Evolutionary conservation across 2,329 filamentous ascomycete genomes (phyloP), one percentile per base, ranked within the genome.

Genomic region (Rhynchosporium secalis): DNA sequence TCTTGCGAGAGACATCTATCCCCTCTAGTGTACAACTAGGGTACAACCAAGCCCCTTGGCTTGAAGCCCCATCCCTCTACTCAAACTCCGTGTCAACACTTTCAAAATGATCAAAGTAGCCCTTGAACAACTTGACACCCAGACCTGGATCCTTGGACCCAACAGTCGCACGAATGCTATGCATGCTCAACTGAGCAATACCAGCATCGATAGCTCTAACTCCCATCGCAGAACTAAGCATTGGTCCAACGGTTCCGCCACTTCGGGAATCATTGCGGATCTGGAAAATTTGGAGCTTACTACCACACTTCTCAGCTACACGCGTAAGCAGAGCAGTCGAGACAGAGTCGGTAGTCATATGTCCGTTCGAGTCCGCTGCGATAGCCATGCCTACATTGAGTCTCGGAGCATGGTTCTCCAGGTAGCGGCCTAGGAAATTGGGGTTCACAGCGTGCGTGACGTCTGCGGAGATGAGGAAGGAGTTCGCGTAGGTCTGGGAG

Each of bases 361-460:
- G 92, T 4, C 92, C 95, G 72, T 97, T 97, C 57, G 87, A 86
- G 76, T 98, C 94, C 28, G 87, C 86, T 51, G 86, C 87, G 45
- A 99, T 82, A 15, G 87, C 85, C 38, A 97, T 83, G 41, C 95
- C 95, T 38, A 95, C 86, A 75, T 99, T 99, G 59, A 99, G 84
- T 62, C 90, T 85, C 0, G 95, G 94, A 2, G 91, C 82, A 77
- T 99, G 95, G 70, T 91, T 88, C 61, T 90, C 84, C 20, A 97
- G 86, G 78, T 98, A 98, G 33, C 84, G 86, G 67, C 82, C 82
- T 0, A 92, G 79, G 80, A 98, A 99, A 79, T 98, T 98, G 62
- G 95, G 95, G 78, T 97, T 94, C 8, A 93, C 90, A 46, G 94
- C 92, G 77, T 98, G 95, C 4, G 88, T 95, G 61, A 99, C 95